These are phyloP conservation scores for Canavalia ensiformis DNA, from an alignment of 306 rosid species.

Conservation along the genomic window DNA sequence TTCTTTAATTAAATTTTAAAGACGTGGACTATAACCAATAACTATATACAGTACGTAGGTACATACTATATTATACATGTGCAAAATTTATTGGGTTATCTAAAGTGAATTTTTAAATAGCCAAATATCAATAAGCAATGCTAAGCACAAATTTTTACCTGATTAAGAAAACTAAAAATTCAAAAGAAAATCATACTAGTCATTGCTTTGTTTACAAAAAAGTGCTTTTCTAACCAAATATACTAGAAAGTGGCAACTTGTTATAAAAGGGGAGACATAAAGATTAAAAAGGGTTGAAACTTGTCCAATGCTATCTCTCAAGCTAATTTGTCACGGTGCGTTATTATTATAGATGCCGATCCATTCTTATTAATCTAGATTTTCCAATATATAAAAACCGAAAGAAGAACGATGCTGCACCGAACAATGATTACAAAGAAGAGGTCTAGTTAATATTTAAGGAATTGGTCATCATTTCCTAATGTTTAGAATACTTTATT, in stretches of 20 bases:
- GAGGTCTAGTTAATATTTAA: background rate
- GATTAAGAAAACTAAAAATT: background rate
- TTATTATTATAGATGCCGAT: background rate
- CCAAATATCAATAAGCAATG: no score
- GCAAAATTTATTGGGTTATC: no score
- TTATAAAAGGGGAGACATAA: constrained; percentile 30
- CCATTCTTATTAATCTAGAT: background rate
- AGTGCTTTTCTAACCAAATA: background rate
- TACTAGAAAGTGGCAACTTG: constrained; percentile 36
- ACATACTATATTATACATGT: no score
- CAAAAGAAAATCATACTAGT: background rate
- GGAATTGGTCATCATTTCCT: constrained; percentile 33
- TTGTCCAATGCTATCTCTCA: constrained; percentile 12
- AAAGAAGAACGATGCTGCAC: constrained; percentile 6
- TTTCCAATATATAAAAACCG: constrained; percentile 7
- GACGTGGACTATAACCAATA: no score
- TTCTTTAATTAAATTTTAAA: no score
- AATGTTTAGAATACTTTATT: background rate
- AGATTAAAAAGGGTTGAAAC: constrained; percentile 35
- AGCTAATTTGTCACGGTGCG: background rate
- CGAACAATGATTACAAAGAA: constrained; percentile 38
- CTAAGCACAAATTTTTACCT: background rate
- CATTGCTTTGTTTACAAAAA: background rate
- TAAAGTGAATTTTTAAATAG: no score
- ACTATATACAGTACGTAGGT: no score